These are phyloP conservation scores for Ligustrum vulgare DNA, from an alignment of 257 asterid genomes.

Conservation along the genomic window DNA sequence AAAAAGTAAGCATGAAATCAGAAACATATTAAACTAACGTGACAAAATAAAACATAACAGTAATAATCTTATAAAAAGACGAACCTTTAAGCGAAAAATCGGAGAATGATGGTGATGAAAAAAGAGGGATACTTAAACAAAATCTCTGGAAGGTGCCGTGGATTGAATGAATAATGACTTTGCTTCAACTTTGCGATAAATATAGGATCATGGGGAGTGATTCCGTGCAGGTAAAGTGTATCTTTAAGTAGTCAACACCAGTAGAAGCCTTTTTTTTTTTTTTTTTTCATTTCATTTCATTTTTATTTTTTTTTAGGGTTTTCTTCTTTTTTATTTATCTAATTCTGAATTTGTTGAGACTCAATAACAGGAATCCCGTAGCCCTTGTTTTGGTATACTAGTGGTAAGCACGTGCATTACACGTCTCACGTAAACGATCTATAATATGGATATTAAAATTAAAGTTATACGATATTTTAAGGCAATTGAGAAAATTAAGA, in stretches of 20 bases:
- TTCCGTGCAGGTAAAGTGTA: neutral
- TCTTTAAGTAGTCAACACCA: neutral
- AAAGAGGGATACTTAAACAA: conserved; percentile 15
- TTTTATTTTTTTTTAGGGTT: too few species aligned
- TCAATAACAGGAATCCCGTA: too few species aligned
- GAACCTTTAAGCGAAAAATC: conserved; percentile 24
- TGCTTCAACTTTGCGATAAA: conserved; percentile 22
- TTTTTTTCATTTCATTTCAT: too few species aligned
- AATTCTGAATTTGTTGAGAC: too few species aligned
- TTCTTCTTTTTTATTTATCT: too few species aligned
- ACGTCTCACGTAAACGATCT: too few species aligned
- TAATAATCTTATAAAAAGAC: neutral
- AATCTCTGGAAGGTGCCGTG: neutral
- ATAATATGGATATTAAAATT: too few species aligned
- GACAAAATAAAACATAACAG: neutral
- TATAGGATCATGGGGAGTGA: neutral
- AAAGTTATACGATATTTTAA: too few species aligned
- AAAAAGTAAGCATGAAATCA: neutral
- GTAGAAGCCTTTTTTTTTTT: neutral
- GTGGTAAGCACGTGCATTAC: too few species aligned
- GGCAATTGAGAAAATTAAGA: too few species aligned
- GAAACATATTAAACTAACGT: neutral
- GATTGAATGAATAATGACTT: conserved; percentile 33
- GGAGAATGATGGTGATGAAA: conserved; percentile 2
- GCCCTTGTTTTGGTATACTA: too few species aligned